These are phyloP conservation scores for Fraxinus sp. DNA, from an alignment of 305 asterid genomes.

Conservation along the genomic window DNA sequence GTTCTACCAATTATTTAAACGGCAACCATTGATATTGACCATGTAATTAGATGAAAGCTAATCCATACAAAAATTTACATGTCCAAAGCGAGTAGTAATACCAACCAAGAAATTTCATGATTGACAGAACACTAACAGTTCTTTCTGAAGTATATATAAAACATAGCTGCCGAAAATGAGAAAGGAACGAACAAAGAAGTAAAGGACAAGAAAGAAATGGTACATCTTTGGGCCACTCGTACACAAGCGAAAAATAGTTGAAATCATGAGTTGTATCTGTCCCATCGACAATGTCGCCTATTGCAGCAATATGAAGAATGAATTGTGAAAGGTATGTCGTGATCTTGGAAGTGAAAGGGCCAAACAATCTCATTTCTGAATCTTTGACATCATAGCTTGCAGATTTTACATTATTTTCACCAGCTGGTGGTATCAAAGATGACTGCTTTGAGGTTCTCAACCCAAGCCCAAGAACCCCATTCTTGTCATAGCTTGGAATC, in stretches of 20 bases:
- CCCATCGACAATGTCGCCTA: constrained; percentile 99
- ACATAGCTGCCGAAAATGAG: constrained; percentile 14
- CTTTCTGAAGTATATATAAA: neutral
- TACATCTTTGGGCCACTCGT: constrained; percentile 99
- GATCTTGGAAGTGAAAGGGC: constrained; percentile 72
- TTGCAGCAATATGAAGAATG: constrained; percentile 94
- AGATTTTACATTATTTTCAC: constrained; percentile 55
- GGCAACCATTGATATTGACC: neutral
- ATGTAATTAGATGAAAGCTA: neutral
- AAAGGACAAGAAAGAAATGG: constrained; percentile 28
- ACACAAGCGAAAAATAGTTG: constrained; percentile 92
- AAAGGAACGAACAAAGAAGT: constrained; percentile 11
- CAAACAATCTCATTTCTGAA: constrained; percentile 71
- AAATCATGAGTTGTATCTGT: constrained; percentile 98
- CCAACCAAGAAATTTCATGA: constrained; percentile 12
- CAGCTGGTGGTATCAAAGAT: constrained; percentile 45
- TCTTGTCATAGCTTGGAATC: constrained; percentile 50
- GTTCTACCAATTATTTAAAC: constrained; percentile 4
- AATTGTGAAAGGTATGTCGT: constrained; percentile 93
- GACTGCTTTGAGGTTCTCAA: constrained; percentile 63
- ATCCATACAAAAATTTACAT: neutral
- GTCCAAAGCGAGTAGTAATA: neutral
- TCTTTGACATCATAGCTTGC: constrained; percentile 75
- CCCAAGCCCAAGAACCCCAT: constrained; percentile 88
- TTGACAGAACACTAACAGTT: constrained; percentile 6